A percentile compares a stretch with the other conserved stretches of the same genome.
These are phyloP conservation scores for Barnettozyma vustinii DNA, from an alignment of 805 yeast species.

Conservation along the genomic window DNA sequence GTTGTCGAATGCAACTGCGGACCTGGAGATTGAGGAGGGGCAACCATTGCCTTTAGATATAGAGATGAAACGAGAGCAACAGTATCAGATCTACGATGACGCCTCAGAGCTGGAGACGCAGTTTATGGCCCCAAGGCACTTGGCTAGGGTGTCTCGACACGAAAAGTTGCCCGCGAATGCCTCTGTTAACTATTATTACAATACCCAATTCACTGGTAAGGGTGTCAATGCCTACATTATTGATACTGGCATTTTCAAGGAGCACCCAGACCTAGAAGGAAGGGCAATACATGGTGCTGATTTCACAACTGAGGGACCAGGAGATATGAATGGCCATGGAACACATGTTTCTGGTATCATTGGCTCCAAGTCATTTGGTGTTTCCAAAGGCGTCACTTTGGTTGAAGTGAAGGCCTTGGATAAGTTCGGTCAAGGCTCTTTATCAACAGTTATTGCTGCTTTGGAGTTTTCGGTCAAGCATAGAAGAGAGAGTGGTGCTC, in stretches of 20 bases:
- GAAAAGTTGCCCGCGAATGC: constrained; percentile 29
- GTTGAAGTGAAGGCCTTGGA: constrained; percentile 75
- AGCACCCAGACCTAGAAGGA: constrained; percentile 59
- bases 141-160: constrained; percentile 56
- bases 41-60: not conserved
- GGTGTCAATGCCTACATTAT: constrained; percentile 70
- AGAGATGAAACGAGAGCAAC: not conserved
- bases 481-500: constrained; percentile 29
- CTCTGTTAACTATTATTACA: constrained; percentile 42
- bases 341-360: constrained; percentile 91
- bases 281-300: constrained; percentile 57
- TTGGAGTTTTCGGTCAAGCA: constrained; percentile 66
- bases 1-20: constrained; percentile 2
- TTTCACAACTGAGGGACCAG: constrained; percentile 47
- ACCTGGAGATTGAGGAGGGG: constrained; percentile 8
- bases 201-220: constrained; percentile 42
- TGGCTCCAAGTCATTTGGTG: constrained; percentile 78
- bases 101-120: constrained; percentile 26
- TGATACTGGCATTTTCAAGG: constrained; percentile 73
- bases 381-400: constrained; percentile 63
- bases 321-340: constrained; percentile 84
- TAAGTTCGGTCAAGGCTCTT: constrained; percentile 61
- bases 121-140: constrained; percentile 55
- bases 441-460: constrained; percentile 60
- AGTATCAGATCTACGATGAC: constrained; percentile 1